These are phyloP conservation scores for Phytopythium mirpurense DNA, from an alignment of 352 stramenopile genomes.

Conservation along the genomic window DNA sequence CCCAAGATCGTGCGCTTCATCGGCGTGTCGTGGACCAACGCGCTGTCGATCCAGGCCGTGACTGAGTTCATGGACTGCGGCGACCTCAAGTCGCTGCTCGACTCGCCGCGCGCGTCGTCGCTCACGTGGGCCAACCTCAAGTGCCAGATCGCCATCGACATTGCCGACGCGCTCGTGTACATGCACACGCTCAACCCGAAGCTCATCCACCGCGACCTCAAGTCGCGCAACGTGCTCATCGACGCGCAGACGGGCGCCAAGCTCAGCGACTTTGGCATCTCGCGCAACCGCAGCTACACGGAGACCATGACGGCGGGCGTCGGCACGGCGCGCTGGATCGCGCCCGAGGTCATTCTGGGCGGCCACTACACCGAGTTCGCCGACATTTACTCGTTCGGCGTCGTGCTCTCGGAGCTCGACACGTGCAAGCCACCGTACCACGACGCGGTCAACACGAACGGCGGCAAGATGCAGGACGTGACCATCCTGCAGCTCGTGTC, in stretches of 20 bases:
- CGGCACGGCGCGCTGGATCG: slow-evolving; percentile 50
- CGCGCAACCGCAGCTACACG: slow-evolving; percentile 42
- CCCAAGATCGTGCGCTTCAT: slow-evolving; percentile 67
- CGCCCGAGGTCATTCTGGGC: slow-evolving; percentile 41
- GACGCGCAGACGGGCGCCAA: slow-evolving; percentile 51
- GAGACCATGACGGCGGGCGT: slow-evolving; percentile 67
- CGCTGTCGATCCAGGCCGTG: slow-evolving; percentile 50
- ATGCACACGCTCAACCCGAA: slow-evolving; percentile 65
- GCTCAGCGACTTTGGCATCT: slow-evolving; percentile 69
- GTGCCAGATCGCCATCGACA: slow-evolving; percentile 62
- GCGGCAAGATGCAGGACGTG: slow-evolving; percentile 54
- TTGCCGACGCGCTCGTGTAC: slow-evolving; percentile 65
- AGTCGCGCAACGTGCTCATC: slow-evolving; percentile 66
- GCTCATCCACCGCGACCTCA: slow-evolving; percentile 63
- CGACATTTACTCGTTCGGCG: slow-evolving; percentile 52
- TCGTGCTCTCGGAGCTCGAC: slow-evolving; percentile 59
- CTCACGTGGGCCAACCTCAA: slow-evolving; percentile 62
- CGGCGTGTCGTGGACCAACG: slow-evolving; percentile 63
- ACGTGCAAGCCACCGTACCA: slow-evolving; percentile 60
- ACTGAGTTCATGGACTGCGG: slow-evolving; percentile 72
- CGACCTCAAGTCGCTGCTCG: slow-evolving; percentile 45
- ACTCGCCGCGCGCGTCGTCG: slow-evolving; percentile 25
- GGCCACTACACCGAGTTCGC: slow-evolving; percentile 49
- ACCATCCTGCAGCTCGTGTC: slow-evolving; percentile 62
- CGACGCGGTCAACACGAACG: slow-evolving; percentile 56